Percentiles rank a stretch among this genome's conserved stretches.
Conservation (phyloP, 352 stramenopile species). For the Globisporangium cylindrosporum region DNA sequence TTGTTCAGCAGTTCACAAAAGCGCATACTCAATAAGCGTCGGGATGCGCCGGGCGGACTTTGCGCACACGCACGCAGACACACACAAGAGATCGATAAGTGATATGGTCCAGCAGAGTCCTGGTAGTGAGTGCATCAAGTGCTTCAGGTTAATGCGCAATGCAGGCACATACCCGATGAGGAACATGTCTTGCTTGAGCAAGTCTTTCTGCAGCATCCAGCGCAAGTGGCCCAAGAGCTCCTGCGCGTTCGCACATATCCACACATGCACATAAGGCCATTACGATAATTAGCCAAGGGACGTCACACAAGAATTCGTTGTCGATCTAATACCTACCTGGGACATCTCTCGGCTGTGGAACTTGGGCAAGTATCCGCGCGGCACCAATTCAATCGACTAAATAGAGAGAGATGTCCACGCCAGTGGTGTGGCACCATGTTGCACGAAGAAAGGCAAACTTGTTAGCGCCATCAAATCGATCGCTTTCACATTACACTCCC, state of each 20-base stretch:
- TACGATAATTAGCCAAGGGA: not conserved
- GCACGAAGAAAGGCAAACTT: not conserved
- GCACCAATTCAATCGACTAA: constrained; percentile 49
- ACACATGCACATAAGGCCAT: not conserved
- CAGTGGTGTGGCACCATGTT: not conserved
- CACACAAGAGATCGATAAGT: not conserved
- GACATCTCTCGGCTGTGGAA: constrained; percentile 32
- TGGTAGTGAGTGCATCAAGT: not conserved
- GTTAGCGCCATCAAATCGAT: too few species aligned
- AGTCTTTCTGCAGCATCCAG: constrained; percentile 88
- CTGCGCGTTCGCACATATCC: constrained; percentile 19
- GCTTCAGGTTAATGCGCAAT: not conserved
- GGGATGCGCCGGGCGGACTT: constrained; percentile 70
- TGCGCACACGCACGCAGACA: not conserved
- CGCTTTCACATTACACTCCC: too few species aligned
- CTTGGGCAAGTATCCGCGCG: constrained; percentile 53
- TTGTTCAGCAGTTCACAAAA: constrained; percentile 86
- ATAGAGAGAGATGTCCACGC: not conserved
- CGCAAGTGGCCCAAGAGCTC: constrained; percentile 71
- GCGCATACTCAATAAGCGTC: constrained; percentile 71
- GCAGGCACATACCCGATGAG: constrained; percentile 58
- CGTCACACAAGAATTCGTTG: too few species aligned
- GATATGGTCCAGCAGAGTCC: not conserved
- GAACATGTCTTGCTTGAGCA: constrained; percentile 86
- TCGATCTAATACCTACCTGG: constrained; percentile 25